These are phyloP conservation scores for Neospermospora avenae DNA, from an alignment of 2,329 filamentous ascomycete genomes.

Conservation along the genomic window DNA sequence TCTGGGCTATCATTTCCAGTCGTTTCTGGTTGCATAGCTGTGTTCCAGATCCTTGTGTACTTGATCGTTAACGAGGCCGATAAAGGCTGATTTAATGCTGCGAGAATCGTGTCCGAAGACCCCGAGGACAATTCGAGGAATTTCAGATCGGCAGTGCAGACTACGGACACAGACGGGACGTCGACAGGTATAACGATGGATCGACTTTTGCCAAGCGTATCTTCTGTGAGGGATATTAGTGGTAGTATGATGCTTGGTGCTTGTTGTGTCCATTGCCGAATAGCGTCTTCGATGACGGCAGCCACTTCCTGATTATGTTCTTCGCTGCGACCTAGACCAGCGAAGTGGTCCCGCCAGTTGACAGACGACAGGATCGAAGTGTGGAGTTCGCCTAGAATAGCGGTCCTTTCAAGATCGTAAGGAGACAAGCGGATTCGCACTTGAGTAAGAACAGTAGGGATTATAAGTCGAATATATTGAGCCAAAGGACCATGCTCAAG, in stretches of 20 bases:
- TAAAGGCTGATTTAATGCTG: slow-evolving; percentile 62
- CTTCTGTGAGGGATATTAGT: slow-evolving; percentile 24
- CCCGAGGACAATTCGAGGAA: slow-evolving; percentile 42
- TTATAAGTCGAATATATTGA: slow-evolving; percentile 47
- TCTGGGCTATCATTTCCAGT: slow-evolving; percentile 49
- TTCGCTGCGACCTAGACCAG: slow-evolving; percentile 43
- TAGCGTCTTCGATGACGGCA: slow-evolving; percentile 23
- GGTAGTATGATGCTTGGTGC: slow-evolving; percentile 26
- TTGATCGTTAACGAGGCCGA: slow-evolving; percentile 58
- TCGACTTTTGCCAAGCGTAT: slow-evolving; percentile 42
- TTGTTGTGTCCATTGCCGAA: slow-evolving; percentile 29
- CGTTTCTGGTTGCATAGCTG: slow-evolving; percentile 32
- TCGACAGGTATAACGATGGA: slow-evolving; percentile 87
- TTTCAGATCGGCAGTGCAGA: slow-evolving; percentile 73
- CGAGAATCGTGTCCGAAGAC: slow-evolving; percentile 39
- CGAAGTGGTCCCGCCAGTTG: slow-evolving; percentile 49
- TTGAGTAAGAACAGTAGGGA: slow-evolving; percentile 43
- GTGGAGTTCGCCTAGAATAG: slow-evolving; percentile 49
- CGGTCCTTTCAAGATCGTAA: slow-evolving; percentile 54
- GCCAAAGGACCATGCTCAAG: slow-evolving; percentile 42
- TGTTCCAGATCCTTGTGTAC: slow-evolving; percentile 63
- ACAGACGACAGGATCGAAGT: slow-evolving; percentile 46
- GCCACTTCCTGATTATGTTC: slow-evolving; percentile 30
- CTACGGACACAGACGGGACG: slow-evolving; percentile 75
- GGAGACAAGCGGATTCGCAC: slow-evolving; percentile 44